Conservation (phyloP, 257 asterid genomes). For the Capsicum pubescens region DNA sequence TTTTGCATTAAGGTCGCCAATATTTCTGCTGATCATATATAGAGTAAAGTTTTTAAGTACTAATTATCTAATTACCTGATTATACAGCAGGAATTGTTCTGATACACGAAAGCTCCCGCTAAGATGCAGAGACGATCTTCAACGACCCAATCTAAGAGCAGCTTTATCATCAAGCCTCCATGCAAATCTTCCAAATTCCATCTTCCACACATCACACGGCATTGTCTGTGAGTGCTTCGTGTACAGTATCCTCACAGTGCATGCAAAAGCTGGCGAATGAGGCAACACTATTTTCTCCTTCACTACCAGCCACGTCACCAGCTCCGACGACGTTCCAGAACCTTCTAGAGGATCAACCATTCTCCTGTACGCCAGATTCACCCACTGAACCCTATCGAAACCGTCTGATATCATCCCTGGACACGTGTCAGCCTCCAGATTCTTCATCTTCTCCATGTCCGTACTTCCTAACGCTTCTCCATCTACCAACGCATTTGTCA, state of each 20-base stretch:
- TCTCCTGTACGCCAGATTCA: constrained; percentile 46
- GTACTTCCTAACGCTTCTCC: constrained; percentile 40
- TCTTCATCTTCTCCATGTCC: constrained; percentile 50
- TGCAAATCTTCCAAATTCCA: constrained; percentile 63
- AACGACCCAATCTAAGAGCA: constrained; percentile 53
- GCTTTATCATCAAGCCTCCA: constrained; percentile 57
- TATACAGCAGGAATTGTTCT: too few relatives aligned
- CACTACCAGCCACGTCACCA: constrained; percentile 45
- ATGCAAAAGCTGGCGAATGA: constrained; percentile 46
- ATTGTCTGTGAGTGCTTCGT: constrained; percentile 42
- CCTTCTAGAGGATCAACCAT: constrained; percentile 42
- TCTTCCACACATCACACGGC: constrained; percentile 66
- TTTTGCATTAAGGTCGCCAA: not conserved
- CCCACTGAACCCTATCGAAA: constrained; percentile 47
- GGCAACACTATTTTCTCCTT: constrained; percentile 35
- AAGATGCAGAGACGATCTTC: not conserved
- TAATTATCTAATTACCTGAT: not conserved
- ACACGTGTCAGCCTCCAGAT: constrained; percentile 50
- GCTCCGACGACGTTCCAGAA: constrained; percentile 33
- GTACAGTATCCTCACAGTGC: constrained; percentile 54
- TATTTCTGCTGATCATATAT: not conserved
- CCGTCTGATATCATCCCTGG: constrained; percentile 57
- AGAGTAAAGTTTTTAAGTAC: not conserved
- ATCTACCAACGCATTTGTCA: constrained; percentile 35
- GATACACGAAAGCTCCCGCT: too few relatives aligned